Conservation (phyloP, 179 eudicot genomes). For the Patellifolia procumbens region DNA sequence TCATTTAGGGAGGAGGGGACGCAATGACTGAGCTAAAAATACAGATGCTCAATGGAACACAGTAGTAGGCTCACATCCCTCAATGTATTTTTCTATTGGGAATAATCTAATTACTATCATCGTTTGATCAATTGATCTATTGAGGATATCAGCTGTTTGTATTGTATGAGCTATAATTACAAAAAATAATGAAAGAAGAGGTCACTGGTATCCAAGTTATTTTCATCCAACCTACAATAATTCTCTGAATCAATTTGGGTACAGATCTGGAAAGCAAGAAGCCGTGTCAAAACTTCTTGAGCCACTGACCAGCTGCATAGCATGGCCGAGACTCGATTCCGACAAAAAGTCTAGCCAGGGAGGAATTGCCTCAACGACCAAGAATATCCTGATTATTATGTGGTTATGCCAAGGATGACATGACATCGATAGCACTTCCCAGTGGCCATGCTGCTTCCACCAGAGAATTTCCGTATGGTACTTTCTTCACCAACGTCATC, state of each 20-base stretch:
- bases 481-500: slow-evolving; percentile 90
- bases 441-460: slow-evolving; percentile 99
- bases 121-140: slow-evolving; percentile 24
- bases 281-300: slow-evolving; percentile 33
- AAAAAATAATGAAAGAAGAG: slow-evolving; percentile 15
- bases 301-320: slow-evolving; percentile 11
- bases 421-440: slow-evolving; percentile 94
- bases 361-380: neutral
- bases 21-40: no score
- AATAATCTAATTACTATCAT: slow-evolving; percentile 15
- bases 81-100: neutral
- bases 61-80: neutral
- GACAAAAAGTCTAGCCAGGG: slow-evolving; percentile 10
- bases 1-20: no score
- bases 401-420: slow-evolving; percentile 59
- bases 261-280: slow-evolving; percentile 22
- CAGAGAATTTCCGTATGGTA: slow-evolving; percentile 56
- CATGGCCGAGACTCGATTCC: slow-evolving; percentile 15
- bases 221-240: slow-evolving; percentile 24
- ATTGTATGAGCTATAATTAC: slow-evolving; percentile 22
- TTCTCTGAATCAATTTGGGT: slow-evolving; percentile 26
- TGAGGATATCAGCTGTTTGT: slow-evolving; percentile 13
- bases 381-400: slow-evolving; percentile 7
- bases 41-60: no score
- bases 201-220: slow-evolving; percentile 11